phyloP scores from a whole-genome alignment of 129 eudicot species.

The Artemisia annua region DNA sequence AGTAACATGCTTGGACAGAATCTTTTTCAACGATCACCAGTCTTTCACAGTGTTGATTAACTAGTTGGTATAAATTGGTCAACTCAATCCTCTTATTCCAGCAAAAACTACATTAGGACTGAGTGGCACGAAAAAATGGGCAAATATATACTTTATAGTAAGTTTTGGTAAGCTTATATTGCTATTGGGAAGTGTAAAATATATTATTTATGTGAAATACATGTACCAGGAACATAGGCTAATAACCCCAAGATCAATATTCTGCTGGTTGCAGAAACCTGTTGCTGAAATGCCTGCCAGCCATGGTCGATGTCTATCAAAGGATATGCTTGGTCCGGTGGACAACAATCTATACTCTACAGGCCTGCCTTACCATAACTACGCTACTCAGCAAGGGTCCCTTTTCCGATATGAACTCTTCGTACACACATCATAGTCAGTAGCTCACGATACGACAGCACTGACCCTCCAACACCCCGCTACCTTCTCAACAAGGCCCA shows the following conservation, averaged over 20 bases:
- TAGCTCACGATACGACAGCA: constrained; percentile 13
- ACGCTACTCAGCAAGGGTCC: constrained; percentile 50
- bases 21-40: background rate
- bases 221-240: constrained; percentile 56
- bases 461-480: constrained; percentile 41
- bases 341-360: constrained; percentile 38
- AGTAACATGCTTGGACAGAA: background rate
- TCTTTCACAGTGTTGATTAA: no score
- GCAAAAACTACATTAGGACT: background rate
- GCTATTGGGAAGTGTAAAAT: background rate
- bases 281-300: constrained; percentile 38
- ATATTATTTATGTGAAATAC: constrained; percentile 16
- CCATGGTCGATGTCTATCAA: constrained; percentile 26
- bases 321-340: constrained; percentile 34
- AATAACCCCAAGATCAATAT: constrained; percentile 43
- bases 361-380: constrained; percentile 37
- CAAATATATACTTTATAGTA: background rate
- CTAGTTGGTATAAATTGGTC: no score
- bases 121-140: background rate
- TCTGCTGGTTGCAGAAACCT: constrained; percentile 39
- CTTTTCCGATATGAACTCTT: constrained; percentile 38
- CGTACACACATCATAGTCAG: constrained; percentile 45
- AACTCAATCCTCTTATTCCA: background rate
- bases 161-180: background rate
- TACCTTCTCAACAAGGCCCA: constrained; percentile 45